Evolutionary conservation across 176 grass and related monocot genomes (phyloP), one percentile per base, ranked within the genome.

Genomic region (Rhipidocladum racemiflorum): DNA sequence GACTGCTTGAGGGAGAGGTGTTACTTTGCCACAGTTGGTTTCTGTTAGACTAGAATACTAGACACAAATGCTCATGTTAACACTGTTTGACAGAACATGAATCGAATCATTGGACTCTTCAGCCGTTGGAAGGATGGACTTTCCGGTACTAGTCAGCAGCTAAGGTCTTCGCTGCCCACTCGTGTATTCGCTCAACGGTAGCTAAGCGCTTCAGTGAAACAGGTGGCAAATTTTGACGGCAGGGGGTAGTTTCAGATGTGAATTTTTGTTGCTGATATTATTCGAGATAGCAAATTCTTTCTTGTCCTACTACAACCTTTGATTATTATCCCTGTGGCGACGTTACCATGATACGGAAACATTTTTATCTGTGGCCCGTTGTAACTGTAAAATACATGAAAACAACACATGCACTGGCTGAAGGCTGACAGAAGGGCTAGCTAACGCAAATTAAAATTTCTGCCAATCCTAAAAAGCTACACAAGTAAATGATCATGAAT

Each of bases 121-220:
- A 87, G 85, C 65, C 85, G 65, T 77, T 77, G 68, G 55, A 83
- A 87, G 72, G 85, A 77, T 44, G 85, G 72, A 12, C 44, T 87
- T 30, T 43, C 79, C 0, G 78, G 85, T 6, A 12, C 23, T 5
- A 34, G 53, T 51, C 79, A 87, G 64, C 85, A 83, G 43, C 42
- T 87, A 42, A 70, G 62, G 17, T 82, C 85, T 70, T 24, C 83
- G 64, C 64, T 83, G 65, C 79, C 63, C 20, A 77, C 54, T 63
- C 85, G 85, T 1, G 54, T 70, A n/a, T 43, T 87, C 29, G 64
- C 79, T 11, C 79, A 76, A 5, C 78, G 81, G 40, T 70, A 65
- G 8, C 29, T 78, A 32, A 70, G 72, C 23, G 63, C 64, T 62
- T 87, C 64, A 82, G 24, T 16, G 23, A 25, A 4, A 21, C 30